phyloP scores from a whole-genome alignment of 768 basidiomycete species.

The Boletus subparvulus region DNA sequence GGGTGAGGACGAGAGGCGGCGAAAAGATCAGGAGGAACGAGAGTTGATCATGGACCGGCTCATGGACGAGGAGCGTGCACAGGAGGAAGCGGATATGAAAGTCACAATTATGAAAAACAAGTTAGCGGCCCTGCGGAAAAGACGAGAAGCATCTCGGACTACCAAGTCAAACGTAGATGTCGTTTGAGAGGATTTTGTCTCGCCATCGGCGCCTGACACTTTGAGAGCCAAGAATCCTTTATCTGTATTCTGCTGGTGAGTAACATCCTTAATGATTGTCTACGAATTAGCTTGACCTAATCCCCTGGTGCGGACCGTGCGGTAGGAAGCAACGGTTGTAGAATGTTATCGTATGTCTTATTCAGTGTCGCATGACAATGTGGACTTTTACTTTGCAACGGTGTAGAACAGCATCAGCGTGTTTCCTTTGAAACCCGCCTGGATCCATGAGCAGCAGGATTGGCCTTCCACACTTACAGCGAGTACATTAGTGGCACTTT shows the following conservation, averaged over 20 bases:
- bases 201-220: no score
- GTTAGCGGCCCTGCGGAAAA: conserved; percentile 57
- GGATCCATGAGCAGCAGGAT: neutral
- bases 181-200: conserved; percentile 4
- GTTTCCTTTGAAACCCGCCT: neutral
- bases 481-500: neutral
- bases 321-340: neutral
- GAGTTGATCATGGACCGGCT: conserved; percentile 86
- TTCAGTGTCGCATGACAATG: neutral
- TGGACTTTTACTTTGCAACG: neutral
- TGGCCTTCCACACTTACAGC: neutral
- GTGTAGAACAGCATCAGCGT: neutral
- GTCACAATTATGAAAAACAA: conserved; percentile 63
- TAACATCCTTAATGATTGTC: neutral
- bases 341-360: neutral
- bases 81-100: conserved; percentile 84
- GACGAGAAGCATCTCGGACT: conserved; percentile 38
- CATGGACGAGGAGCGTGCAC: conserved; percentile 79
- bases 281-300: neutral
- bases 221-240: neutral
- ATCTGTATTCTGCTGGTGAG: neutral
- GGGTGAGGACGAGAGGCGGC: conserved; percentile 41
- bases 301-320: neutral
- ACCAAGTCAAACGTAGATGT: conserved; percentile 19
- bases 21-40: conserved; percentile 67